Evolutionary conservation across 768 basidiomycete genomes (phyloP).

Genomic region (Lentinula raphanica): DNA sequence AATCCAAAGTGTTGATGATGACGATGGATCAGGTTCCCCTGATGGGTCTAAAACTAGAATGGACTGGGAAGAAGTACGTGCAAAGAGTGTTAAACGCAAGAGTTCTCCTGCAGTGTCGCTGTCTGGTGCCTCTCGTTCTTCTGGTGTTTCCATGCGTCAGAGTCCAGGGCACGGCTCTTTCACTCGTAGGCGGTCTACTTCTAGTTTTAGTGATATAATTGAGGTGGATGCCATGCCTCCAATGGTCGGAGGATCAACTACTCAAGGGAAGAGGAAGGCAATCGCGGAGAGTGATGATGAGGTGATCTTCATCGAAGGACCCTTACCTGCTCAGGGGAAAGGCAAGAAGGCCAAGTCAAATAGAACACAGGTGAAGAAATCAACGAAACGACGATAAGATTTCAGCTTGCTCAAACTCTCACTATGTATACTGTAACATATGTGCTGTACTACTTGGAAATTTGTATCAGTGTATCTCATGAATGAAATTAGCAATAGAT

Average conservation of each 20-base stretch:
- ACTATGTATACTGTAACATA: not conserved
- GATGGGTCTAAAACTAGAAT: not conserved
- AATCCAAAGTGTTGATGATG: conserved; percentile 30
- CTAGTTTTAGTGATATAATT: conserved; percentile 36
- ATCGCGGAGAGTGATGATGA: conserved; percentile 47
- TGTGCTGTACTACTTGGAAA: no score
- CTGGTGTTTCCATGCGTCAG: conserved; percentile 44
- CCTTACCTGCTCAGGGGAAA: conserved; percentile 29
- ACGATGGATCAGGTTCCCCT: conserved; percentile 10
- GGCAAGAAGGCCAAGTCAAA: conserved; percentile 29
- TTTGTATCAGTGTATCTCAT: no score
- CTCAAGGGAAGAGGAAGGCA: conserved; percentile 46
- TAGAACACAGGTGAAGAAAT: conserved; percentile 39
- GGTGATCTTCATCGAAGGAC: conserved; percentile 46
- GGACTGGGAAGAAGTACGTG: no score
- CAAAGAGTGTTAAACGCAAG: conserved; percentile 20
- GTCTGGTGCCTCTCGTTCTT: conserved; percentile 38
- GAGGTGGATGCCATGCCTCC: conserved; percentile 37
- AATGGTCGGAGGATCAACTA: conserved; percentile 16
- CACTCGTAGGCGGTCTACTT: conserved; percentile 38
- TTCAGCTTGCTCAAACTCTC: conserved; percentile 1
- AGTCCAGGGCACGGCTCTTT: conserved; percentile 43
- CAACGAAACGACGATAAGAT: conserved; percentile 20
- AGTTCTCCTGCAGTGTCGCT: conserved; percentile 33
- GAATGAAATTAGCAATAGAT: no score